These are phyloP conservation scores for Sporothrix luriei DNA, from an alignment of 2,329 filamentous ascomycete species.

Conservation along the genomic window DNA sequence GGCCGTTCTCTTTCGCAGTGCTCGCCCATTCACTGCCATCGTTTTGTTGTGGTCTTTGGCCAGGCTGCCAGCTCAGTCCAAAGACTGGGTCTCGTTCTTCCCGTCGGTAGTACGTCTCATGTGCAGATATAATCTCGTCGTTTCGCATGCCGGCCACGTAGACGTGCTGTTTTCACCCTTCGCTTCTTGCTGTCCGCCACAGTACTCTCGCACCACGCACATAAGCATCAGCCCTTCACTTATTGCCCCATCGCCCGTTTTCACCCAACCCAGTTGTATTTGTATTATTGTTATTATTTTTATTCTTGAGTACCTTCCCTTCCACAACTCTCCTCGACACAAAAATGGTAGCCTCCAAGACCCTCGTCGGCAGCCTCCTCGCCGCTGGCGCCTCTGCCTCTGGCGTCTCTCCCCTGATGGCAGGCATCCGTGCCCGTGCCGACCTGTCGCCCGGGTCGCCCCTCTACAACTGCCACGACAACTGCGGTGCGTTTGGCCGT, in stretches of 20 bases:
- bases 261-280: too few species aligned
- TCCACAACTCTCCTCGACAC: not conserved
- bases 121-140: slow-evolving; percentile 27
- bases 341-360: slow-evolving; percentile 34
- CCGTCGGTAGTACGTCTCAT: not conserved
- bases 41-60: not conserved
- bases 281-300: too few species aligned
- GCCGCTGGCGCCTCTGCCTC: slow-evolving; percentile 31
- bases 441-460: slow-evolving; percentile 44
- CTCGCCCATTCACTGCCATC: slow-evolving; percentile 3
- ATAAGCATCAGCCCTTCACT: not conserved
- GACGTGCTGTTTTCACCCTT: not conserved
- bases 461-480: slow-evolving; percentile 50
- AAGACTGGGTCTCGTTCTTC: not conserved
- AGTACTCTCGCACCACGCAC: not conserved
- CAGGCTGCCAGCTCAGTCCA: not conserved
- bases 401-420: slow-evolving; percentile 1
- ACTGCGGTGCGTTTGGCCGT: slow-evolving; percentile 45
- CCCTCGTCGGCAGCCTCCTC: slow-evolving; percentile 30
- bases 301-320: not conserved
- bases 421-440: slow-evolving; percentile 40
- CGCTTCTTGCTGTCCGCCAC: not conserved
- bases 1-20: too few species aligned
- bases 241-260: not conserved
- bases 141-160: slow-evolving; percentile 8